phyloP scores from a whole-genome alignment of 306 rosid genomes.

The Ziziphus jujuba region DNA sequence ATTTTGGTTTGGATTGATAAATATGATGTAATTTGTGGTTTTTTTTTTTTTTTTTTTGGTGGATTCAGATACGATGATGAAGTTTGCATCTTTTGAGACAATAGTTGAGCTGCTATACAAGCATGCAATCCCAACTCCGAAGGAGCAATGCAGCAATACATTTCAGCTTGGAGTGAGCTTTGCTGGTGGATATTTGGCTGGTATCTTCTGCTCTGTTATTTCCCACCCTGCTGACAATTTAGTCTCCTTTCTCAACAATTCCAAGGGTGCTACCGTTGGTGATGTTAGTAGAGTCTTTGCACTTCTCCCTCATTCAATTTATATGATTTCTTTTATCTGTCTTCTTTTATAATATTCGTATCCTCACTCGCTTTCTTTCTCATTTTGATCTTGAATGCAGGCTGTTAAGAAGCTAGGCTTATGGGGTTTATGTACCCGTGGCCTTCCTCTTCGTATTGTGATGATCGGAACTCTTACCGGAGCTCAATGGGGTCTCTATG shows the following conservation, averaged over 20 bases:
- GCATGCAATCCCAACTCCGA: conserved; percentile 59
- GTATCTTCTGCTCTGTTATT: conserved; percentile 63
- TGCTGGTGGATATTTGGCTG: conserved; percentile 68
- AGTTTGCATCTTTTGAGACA: conserved; percentile 72
- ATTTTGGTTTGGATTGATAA: not conserved
- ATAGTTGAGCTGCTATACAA: conserved; percentile 64
- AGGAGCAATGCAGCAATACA: conserved; percentile 57
- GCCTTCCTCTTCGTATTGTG: conserved; percentile 76
- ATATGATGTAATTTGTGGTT: not conserved
- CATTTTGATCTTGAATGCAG: conserved; percentile 36
- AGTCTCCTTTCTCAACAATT: conserved; percentile 80
- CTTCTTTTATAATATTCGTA: too few relatives aligned
- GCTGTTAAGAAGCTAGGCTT: conserved; percentile 63
- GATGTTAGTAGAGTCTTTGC: conserved; percentile 51
- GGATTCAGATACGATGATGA: conserved; percentile 88
- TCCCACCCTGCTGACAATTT: conserved; percentile 88
- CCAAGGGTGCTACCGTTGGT: conserved; percentile 72
- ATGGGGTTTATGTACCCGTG: conserved; percentile 70
- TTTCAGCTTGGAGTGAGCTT: conserved; percentile 78
- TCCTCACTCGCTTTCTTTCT: conserved; percentile 15
- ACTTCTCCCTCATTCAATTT: not conserved
- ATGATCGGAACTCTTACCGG: conserved; percentile 82
- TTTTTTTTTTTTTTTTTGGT: too few relatives aligned
- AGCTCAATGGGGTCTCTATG: conserved; percentile 71
- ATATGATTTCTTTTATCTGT: too few relatives aligned